Base-by-base conservation (phyloP, 306 rosid genomes). In the Crataegus laevigata region DNA sequence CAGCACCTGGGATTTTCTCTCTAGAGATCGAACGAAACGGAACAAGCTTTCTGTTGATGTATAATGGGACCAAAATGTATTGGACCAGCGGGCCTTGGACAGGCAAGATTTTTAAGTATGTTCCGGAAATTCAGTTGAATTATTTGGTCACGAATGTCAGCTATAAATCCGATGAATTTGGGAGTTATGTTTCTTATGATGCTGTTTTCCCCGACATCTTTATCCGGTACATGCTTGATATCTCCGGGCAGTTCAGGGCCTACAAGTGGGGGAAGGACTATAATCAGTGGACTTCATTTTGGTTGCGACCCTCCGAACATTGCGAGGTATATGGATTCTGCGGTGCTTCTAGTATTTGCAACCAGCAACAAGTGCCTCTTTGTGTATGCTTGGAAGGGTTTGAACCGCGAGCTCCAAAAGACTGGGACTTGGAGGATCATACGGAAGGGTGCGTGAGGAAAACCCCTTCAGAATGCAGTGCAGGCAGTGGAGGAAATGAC, bases 331-430 rank as follows among this genome's bases (percentile, higher is more conserved):
- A 70, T 51, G 78, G 50, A 36, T 60, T 34, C 32, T 82, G 85
- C 34, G 85, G 85, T n/a, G 58, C 63, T 14, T 82, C 58, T 54
- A 17, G 72, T 40, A 61, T 55, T 26, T 81, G 85, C 71, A 50
- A 75, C 38, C 66, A 32, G 79, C 72, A 60, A 24, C 42, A 19
- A 9, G 26, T 6, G 0, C 70, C 62, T 29, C 34, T 66, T 6
- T 82, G 85, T 65, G 71, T 5, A 28, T 82, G 85, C 62, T 17
- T 82, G 50, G 57, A 32, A 40, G 79, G 82, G 8, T 82, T 77
- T 43, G 30, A 73, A 61, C 79, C 82, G 5, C 51, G 11, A 19
- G 11, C 14, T 4, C 58, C 54, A 7, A 12, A 21, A 19, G 58
- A 59, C 21, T 76, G 78, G 81, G 73, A 22, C 0, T 57, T 51